phyloP scores from a whole-genome alignment of 163 green algal species.

The Scenedesmus sp. region DNA sequence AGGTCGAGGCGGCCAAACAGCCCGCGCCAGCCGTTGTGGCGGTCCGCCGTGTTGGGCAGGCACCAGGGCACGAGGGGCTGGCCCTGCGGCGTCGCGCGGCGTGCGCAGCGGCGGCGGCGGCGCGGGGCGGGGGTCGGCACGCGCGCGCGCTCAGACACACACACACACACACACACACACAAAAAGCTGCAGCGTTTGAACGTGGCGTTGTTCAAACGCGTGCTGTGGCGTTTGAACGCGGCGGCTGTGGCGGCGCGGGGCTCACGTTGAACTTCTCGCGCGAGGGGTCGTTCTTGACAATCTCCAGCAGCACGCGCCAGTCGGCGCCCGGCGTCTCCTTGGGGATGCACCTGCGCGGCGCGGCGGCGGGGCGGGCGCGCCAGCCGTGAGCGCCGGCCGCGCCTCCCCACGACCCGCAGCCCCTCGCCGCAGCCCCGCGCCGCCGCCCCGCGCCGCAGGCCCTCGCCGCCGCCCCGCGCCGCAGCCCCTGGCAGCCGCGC shows the following conservation, averaged over 20 bases:
- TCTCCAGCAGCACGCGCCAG: slow-evolving; percentile 90
- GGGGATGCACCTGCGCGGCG: slow-evolving; percentile 83
- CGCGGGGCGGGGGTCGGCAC: too few species aligned
- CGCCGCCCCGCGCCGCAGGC: too few species aligned
- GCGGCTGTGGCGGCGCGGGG: too few species aligned
- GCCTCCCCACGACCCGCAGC: too few species aligned
- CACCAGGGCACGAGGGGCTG: slow-evolving; percentile 95
- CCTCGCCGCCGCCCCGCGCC: too few species aligned
- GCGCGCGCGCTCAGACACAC: background rate
- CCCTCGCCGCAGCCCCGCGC: too few species aligned
- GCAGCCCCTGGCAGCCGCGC: too few species aligned
- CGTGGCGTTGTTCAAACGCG: too few species aligned
- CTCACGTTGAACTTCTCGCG: slow-evolving; percentile 74
- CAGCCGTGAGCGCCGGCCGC: too few species aligned
- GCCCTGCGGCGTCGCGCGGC: too few species aligned
- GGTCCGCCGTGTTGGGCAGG: slow-evolving; percentile 93
- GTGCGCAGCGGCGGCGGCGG: too few species aligned
- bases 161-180: background rate
- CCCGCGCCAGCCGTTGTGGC: slow-evolving; percentile 97
- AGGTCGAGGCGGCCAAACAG: slow-evolving; percentile 94
- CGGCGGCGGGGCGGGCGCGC: too few species aligned
- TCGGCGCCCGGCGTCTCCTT: slow-evolving; percentile 91
- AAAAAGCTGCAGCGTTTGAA: background rate
- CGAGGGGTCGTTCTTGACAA: slow-evolving; percentile 75
- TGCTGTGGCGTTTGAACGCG: background rate